Evolutionary conservation across 2,329 filamentous ascomycete species (phyloP).

Genomic region (Cytospora piceicola): DNA sequence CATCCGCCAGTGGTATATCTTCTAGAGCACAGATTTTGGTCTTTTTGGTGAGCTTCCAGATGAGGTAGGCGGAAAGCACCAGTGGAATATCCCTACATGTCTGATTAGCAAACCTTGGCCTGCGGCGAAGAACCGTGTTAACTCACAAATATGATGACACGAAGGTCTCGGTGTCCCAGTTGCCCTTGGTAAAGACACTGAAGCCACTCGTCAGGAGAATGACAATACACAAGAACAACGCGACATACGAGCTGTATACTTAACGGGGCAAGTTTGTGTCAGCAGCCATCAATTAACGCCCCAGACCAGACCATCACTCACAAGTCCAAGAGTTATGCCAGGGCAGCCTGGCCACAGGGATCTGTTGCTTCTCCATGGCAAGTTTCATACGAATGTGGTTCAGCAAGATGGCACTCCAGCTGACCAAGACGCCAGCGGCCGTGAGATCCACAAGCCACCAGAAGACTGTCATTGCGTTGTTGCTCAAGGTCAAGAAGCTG

Average conservation of each 20-base stretch:
- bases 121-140: not conserved
- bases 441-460: slow-evolving; percentile 67
- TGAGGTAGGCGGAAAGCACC: slow-evolving; percentile 57
- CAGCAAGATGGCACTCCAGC: slow-evolving; percentile 63
- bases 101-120: slow-evolving; percentile 19
- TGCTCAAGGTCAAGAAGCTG: slow-evolving; percentile 61
- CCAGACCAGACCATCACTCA: slow-evolving; percentile 41
- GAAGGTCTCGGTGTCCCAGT: slow-evolving; percentile 61
- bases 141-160: slow-evolving; percentile 66
- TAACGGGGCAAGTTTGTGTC: slow-evolving; percentile 1
- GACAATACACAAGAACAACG: slow-evolving; percentile 63
- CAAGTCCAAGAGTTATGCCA: slow-evolving; percentile 68
- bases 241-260: slow-evolving; percentile 65
- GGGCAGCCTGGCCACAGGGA: slow-evolving; percentile 54
- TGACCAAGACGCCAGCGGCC: slow-evolving; percentile 64
- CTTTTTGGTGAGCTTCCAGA: slow-evolving; percentile 69
- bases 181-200: slow-evolving; percentile 60
- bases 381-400: slow-evolving; percentile 62
- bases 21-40: slow-evolving; percentile 58
- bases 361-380: slow-evolving; percentile 59
- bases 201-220: slow-evolving; percentile 75
- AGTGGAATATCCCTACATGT: slow-evolving; percentile 60
- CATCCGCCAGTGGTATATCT: slow-evolving; percentile 56
- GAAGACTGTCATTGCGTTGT: slow-evolving; percentile 64
- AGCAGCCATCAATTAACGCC: not conserved